Evolutionary conservation across 345 rosid species (phyloP), one percentile per base, ranked within the genome.

Genomic region (Hevea brasiliensis): DNA sequence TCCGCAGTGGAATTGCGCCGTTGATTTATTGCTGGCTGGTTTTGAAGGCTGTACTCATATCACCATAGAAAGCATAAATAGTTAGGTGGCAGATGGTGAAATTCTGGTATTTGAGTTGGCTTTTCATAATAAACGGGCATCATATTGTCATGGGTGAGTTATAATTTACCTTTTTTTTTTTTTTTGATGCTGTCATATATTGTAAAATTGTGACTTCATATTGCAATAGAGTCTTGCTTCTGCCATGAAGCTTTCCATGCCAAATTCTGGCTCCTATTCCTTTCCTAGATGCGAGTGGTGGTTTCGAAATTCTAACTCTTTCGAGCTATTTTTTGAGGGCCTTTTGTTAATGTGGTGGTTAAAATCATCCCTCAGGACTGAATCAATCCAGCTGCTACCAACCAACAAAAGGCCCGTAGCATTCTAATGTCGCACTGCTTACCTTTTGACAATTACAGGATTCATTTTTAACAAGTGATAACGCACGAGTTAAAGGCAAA

Each of bases 41-140:
- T 61, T 61, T 27, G 59, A 58, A 71, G 70, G 79, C 55, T 73
- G 84, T 68, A 77, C 23, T 73, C 12, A 47, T 50, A 18, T 45
- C 26, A 66, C 50, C 21, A 21, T 32, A 37, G 4, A 32, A 1
- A 32, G 37, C 37, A 32, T 32, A 32, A 42, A 24, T 67, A 37
- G 73, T 51, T 65, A 27, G 21, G 37, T 9, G 64, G 53, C 53
- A 65, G 48, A 45, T 35, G n/a, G 74, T 64, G 50, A 42, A n/a
- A 56, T 21, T 27, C 8, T 75, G 62, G 44, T 42, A 23, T 61
- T n/a, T 27, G 29, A 51, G 66, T 54, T 69, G 42, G 78, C 61
- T 53, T 23, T 24, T 54, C 62, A 17, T n/a, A 26, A 40, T 67
- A 41, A 56, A 23, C 18, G 29, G 48, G 45, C 17, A 32, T 32